Evolutionary conservation across 2,329 filamentous ascomycete genomes (phyloP).

Genomic region (Hypocreales sp.): DNA sequence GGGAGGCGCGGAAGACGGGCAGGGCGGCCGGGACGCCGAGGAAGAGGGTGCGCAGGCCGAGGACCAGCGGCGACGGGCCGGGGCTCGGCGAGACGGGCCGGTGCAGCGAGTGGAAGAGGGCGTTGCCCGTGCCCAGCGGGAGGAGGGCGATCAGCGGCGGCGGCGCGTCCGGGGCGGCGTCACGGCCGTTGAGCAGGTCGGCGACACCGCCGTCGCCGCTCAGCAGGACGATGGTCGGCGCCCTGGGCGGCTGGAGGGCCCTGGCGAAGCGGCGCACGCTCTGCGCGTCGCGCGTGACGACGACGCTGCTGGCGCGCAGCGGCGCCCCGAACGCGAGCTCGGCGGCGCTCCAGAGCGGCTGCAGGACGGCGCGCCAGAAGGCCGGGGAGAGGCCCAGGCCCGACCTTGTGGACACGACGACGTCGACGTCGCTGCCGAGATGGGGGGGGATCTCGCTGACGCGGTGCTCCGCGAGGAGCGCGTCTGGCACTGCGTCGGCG

Average conservation of each 20-base stretch:
- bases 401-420: conserved; percentile 53
- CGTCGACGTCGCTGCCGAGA: conserved; percentile 27
- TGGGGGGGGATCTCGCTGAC: conserved; percentile 23
- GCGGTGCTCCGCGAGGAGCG: conserved; percentile 19
- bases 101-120: conserved; percentile 46
- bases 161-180: conserved; percentile 4
- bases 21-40: conserved; percentile 36
- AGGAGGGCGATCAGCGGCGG: conserved; percentile 35
- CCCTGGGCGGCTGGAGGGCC: conserved; percentile 8
- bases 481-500: conserved; percentile 17
- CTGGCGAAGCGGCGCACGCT: conserved; percentile 50
- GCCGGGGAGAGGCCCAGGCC: conserved; percentile 40
- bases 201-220: conserved; percentile 80
- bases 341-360: conserved; percentile 35
- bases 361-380: conserved; percentile 40
- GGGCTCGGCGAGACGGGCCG: conserved; percentile 33
- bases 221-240: conserved; percentile 53
- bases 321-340: conserved; percentile 8
- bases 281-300: conserved; percentile 46
- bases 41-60: conserved; percentile 43
- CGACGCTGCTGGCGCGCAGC: conserved; percentile 16
- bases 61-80: conserved; percentile 25
- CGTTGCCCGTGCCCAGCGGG: conserved; percentile 51
- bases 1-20: conserved; percentile 46
- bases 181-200: conserved; percentile 56